Evolutionary conservation across 2,329 filamentous ascomycete genomes (phyloP).

Genomic region (Colletotrichum cereale): DNA sequence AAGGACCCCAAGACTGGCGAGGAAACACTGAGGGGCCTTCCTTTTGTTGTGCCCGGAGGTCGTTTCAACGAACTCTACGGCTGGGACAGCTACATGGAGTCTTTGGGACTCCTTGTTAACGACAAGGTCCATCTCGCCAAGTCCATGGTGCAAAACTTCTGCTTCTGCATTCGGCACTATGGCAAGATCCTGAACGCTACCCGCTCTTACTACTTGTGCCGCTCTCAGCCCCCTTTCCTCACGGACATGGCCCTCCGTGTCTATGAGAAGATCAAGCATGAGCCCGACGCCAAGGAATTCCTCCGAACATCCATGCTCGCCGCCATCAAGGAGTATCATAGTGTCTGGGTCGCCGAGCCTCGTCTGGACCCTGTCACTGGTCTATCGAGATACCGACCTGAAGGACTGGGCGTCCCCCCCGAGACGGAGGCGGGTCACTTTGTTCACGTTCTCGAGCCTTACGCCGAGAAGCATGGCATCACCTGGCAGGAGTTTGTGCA

Average conservation of each 20-base stretch:
- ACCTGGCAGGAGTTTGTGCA: slow-evolving; percentile 85
- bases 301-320: slow-evolving; percentile 83
- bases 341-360: slow-evolving; percentile 85
- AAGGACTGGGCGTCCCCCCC: slow-evolving; percentile 87
- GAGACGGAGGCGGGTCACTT: slow-evolving; percentile 93
- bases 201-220: slow-evolving; percentile 92
- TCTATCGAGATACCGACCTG: slow-evolving; percentile 86
- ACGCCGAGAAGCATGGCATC: slow-evolving; percentile 86
- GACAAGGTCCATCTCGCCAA: slow-evolving; percentile 90
- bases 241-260: slow-evolving; percentile 97
- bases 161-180: slow-evolving; percentile 98
- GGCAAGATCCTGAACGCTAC: slow-evolving; percentile 99
- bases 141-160: slow-evolving; percentile 95
- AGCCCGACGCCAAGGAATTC: slow-evolving; percentile 84
- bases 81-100: slow-evolving; percentile 99
- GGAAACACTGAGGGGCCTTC: slow-evolving; percentile 80
- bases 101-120: slow-evolving; percentile 87
- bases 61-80: slow-evolving; percentile 99
- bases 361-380: slow-evolving; percentile 83
- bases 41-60: slow-evolving; percentile 97
- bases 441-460: slow-evolving; percentile 83
- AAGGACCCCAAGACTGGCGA: slow-evolving; percentile 76
- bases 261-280: slow-evolving; percentile 92
- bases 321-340: slow-evolving; percentile 97
- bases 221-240: slow-evolving; percentile 95